phyloP scores from a whole-genome alignment of 2,329 filamentous ascomycete species.

The Penicillium sp. region DNA sequence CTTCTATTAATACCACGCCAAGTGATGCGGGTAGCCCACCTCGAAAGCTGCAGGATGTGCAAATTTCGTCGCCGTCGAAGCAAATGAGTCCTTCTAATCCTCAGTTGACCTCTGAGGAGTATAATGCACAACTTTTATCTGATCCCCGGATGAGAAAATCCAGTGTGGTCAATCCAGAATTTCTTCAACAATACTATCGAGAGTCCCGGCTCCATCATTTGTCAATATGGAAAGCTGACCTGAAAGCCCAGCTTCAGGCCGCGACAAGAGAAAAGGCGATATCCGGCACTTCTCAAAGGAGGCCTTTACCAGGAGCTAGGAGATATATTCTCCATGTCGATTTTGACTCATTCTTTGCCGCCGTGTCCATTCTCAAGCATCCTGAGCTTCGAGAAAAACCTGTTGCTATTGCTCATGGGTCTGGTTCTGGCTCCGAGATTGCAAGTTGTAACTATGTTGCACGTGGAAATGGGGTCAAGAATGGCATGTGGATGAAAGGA shows the following conservation, averaged over 20 bases:
- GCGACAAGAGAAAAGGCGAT: constrained; percentile 72
- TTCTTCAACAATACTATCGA: constrained; percentile 91
- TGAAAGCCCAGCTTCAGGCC: constrained; percentile 86
- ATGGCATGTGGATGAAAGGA: constrained; percentile 99
- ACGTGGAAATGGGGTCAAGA: constrained; percentile 83
- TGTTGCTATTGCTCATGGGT: constrained; percentile 85
- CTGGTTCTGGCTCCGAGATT: constrained; percentile 87
- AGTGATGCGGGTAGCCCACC: not conserved
- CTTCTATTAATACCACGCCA: not conserved
- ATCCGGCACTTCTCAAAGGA: constrained; percentile 55
- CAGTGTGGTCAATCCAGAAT: constrained; percentile 89
- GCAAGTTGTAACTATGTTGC: constrained; percentile 97
- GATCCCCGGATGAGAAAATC: constrained; percentile 87
- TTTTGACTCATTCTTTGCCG: constrained; percentile 98
- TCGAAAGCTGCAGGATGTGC: not conserved
- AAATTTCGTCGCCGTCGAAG: constrained; percentile 27
- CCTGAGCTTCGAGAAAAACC: constrained; percentile 81
- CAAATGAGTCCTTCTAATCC: constrained; percentile 41
- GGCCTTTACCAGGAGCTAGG: constrained; percentile 67
- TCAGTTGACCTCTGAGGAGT: constrained; percentile 82
- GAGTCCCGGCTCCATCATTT: constrained; percentile 94
- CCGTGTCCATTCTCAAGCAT: constrained; percentile 80
- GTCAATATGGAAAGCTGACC: constrained; percentile 93
- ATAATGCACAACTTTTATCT: constrained; percentile 82
- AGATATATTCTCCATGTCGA: constrained; percentile 94